Base-by-base conservation (phyloP, 345 rosid species). In the Leavenworthia alabamica region DNA sequence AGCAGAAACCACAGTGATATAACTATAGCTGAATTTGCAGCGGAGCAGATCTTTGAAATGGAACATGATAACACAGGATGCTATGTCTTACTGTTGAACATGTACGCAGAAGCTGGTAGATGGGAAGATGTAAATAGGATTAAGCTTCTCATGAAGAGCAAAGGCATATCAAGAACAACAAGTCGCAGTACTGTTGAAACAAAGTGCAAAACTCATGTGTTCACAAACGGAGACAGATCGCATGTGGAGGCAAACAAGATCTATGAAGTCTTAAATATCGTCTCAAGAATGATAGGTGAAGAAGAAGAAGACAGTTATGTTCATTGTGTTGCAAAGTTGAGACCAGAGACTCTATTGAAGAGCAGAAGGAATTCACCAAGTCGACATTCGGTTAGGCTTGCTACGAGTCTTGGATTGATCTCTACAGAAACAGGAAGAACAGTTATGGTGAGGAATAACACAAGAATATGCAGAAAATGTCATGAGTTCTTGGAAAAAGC, bases 91-190 rank as follows among this genome's bases (percentile, higher is more conserved):
- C 83, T 89, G 13, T 70, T 90, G 10, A 84, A 79, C 35, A 80
- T 89, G 90, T 86, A 84, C 63, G 80, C 85, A 6, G 85, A 89
- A 76, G 83, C 91, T 40, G 92, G 86, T 57, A 81, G 83, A 59
- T 77, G 81, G 86, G 83, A 81, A 52, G 88, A 86, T 64, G 83
- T 74, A 3, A 67, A 85, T 32, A 61, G 75, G 65, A 81, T 83
- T 8, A 80, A 79, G 70, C 55, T 20, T 35, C 60, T 77, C 7
- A 85, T 90, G 95, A 65, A 73, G 72, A 59, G 66, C 57, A 52
- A 78, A 70, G 91, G 89, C 44, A 27, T 86, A 51, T 55, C 9
- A 23, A 84, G 75, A 81, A 80, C 80, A 35, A 19, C 24, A 0
- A 77, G 78, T 46, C 59, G 66, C 43, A 80, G 86, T 42, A 49